Evolutionary conservation across 176 grass and related monocot species (phyloP).

Genomic region (Bothriochloa decipiens): DNA sequence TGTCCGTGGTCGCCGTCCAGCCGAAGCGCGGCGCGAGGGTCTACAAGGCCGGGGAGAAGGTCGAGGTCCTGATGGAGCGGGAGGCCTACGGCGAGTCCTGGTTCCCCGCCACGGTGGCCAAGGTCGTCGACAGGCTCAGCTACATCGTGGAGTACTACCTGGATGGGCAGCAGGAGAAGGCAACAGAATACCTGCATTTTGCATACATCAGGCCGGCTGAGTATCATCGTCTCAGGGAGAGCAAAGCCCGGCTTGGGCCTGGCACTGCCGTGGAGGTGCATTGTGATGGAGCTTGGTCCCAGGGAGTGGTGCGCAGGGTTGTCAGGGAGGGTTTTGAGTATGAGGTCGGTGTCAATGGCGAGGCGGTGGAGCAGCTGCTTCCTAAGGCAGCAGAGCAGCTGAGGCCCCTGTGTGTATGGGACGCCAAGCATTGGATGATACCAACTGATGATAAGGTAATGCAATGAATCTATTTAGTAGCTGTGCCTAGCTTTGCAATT

Average conservation of each 20-base stretch:
- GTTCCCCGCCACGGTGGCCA: conserved; percentile 48
- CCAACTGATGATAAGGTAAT: conserved; percentile 31
- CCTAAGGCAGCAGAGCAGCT: conserved; percentile 24
- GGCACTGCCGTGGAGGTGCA: conserved; percentile 40
- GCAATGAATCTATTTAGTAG: not conserved
- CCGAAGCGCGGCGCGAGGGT: conserved; percentile 9
- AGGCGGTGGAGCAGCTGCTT: conserved; percentile 13
- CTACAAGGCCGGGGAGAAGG: conserved; percentile 47
- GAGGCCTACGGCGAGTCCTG: conserved; percentile 49
- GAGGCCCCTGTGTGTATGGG: conserved; percentile 40
- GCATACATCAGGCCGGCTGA: conserved; percentile 47
- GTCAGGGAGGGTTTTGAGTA: conserved; percentile 28
- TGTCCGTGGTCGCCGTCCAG: not conserved
- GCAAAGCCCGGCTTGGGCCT: conserved; percentile 28
- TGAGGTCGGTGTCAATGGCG: not conserved
- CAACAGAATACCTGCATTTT: conserved; percentile 46
- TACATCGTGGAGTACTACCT: conserved; percentile 48
- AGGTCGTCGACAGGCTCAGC: conserved; percentile 38
- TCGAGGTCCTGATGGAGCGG: conserved; percentile 48
- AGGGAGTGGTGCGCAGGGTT: conserved; percentile 33
- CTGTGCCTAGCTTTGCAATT: too few species aligned
- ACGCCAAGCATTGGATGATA: conserved; percentile 44
- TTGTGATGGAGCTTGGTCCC: conserved; percentile 49
- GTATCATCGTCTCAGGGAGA: not conserved
- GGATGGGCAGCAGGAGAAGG: not conserved